Base-by-base conservation (phyloP, 352 stramenopile genomes). In the Halophytophthora polymorphica region DNA sequence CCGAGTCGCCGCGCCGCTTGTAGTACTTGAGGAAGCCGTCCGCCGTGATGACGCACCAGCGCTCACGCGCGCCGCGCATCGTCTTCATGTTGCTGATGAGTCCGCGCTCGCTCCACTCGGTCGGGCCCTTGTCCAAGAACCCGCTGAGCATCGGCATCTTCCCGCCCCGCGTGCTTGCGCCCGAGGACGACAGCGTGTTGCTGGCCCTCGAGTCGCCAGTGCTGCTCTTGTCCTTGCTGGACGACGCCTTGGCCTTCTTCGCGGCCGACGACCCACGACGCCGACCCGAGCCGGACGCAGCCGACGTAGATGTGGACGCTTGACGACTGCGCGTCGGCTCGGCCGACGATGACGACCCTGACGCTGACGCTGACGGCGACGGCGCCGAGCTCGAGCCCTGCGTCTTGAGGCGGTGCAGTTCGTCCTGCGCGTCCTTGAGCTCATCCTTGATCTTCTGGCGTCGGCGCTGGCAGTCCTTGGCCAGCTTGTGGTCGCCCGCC, bases 51-150 rank as follows among this genome's bases (percentile, higher is more conserved):
- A 90, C 76, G 52, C 84, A 95, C 84, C 84, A 95, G 10, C 84
- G 82, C 65, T 93, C 84, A 44, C 84, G 82, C 2, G 82, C 68
- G 18, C 84, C 84, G 31, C 84, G 82, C 84, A 93, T 95, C 2
- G 81, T 79, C 61, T 92, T 92, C 77, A 93, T 93, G 57, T 80
- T 83, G 40, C 74, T 77, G 49, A 93, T 86, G 17, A 95, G 53
- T 0, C 81, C 81, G 25, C 71, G 70, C 34, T 86, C 71, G 29
- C 79, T 88, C 80, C 82, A 95, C 36, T 95, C 82, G 7, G 82
- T 93, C n/a, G 84, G 84, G 1, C 83, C 83, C 62, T 95, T 95
- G 22, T 92, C 84, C 48, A 95, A 61, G 57, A 90, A 93, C 0
- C 83, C 83, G 39, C 47, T 75, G 6, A 90, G 53, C 50, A 82